These are phyloP conservation scores for Trichomonas tenax DNA, from an alignment of 208 protist species.

Conservation along the genomic window DNA sequence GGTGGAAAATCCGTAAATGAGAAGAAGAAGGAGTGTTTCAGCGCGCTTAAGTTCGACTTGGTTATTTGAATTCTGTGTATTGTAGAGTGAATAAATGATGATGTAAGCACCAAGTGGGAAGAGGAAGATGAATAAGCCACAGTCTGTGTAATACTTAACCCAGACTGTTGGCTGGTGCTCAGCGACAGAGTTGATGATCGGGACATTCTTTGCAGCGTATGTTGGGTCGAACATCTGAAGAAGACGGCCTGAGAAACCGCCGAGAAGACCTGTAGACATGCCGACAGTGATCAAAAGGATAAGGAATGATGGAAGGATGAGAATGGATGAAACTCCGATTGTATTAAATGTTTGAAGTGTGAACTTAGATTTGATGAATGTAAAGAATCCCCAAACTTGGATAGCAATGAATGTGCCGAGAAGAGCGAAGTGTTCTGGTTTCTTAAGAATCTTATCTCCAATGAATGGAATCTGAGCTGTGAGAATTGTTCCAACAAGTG, in stretches of 20 bases:
- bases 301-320: neutral
- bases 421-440: constrained; percentile 71
- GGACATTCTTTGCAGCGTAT: constrained; percentile 49
- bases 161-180: constrained; percentile 81
- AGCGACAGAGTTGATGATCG: constrained; percentile 76
- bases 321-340: neutral
- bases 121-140: constrained; percentile 61
- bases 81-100: constrained; percentile 27
- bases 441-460: constrained; percentile 69
- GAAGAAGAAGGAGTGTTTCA: neutral
- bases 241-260: neutral
- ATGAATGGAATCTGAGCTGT: constrained; percentile 73
- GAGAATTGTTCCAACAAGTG: constrained; percentile 70
- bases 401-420: constrained; percentile 62
- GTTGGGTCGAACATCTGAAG: neutral
- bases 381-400: constrained; percentile 40
- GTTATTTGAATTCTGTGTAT: neutral
- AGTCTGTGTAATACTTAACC: constrained; percentile 73
- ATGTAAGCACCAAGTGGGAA: constrained; percentile 69
- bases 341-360: neutral
- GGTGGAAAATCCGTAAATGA: neutral
- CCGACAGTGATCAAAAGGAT: neutral
- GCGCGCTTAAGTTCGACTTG: neutral
- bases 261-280: neutral
- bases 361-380: neutral